Percentiles rank a stretch among this genome's conserved stretches.
Evolutionary conservation across 257 asterid genomes (phyloP).

Genomic region (Marsdenia floribunda): DNA sequence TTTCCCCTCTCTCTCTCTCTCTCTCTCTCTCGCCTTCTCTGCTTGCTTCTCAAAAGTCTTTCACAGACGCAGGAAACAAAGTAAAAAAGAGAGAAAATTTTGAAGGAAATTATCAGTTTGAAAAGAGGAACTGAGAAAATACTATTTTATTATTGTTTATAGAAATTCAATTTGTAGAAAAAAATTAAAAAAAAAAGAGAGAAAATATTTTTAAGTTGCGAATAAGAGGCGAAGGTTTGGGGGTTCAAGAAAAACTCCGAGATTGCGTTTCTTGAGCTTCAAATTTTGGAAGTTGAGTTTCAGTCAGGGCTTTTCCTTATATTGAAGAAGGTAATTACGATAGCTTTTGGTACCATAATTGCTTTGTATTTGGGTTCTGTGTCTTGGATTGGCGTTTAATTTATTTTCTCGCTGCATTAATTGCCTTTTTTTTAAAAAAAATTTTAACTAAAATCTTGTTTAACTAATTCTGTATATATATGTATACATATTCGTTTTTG

Average conservation of each 20-base stretch:
- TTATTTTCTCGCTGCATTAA: conserved; percentile 16
- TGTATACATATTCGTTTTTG: background rate
- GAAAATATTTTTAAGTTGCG: background rate
- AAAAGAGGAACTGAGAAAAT: conserved; percentile 2
- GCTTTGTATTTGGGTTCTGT: conserved; percentile 6
- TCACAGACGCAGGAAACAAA: background rate
- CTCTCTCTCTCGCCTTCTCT: background rate
- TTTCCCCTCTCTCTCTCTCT: background rate
- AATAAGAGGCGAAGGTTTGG: background rate
- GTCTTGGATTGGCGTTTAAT: conserved; percentile 13
- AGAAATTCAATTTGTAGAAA: background rate
- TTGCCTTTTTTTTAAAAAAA: background rate
- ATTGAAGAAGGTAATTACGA: background rate
- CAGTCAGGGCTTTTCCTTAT: conserved; percentile 18
- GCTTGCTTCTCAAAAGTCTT: conserved; percentile 6
- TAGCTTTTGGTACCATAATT: background rate
- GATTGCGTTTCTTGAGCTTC: conserved; percentile 2
- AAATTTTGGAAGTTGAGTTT: conserved; percentile 2
- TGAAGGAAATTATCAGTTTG: too few species aligned
- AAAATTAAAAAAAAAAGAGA: background rate
- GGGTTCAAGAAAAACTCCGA: conserved; percentile 10
- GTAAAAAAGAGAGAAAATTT: background rate
- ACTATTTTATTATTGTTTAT: background rate
- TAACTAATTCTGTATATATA: background rate
- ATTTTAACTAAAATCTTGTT: conserved; percentile 3